Conservation (phyloP, 2,329 filamentous ascomycete genomes). For the Arthroderma uncinatum region DNA sequence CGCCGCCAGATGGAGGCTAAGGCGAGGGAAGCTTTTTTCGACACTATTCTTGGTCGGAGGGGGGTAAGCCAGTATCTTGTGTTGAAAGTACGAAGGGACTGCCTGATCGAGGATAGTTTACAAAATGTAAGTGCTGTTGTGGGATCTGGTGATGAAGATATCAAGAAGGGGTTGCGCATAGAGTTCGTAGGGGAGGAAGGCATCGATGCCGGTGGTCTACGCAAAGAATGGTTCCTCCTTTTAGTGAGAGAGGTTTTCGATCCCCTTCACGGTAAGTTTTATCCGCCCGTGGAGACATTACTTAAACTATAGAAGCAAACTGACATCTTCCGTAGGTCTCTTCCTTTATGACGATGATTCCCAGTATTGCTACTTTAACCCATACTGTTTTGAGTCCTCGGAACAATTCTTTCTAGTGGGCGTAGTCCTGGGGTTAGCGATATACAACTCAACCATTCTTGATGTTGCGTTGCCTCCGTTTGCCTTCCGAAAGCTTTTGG, state of each 20-base stretch:
- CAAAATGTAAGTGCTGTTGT: slow-evolving; percentile 76
- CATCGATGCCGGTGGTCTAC: slow-evolving; percentile 75
- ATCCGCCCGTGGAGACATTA: background rate
- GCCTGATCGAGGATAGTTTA: slow-evolving; percentile 77
- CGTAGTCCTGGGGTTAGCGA: slow-evolving; percentile 75
- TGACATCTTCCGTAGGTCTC: slow-evolving; percentile 48
- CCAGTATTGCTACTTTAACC: slow-evolving; percentile 85
- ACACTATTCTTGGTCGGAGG: slow-evolving; percentile 67
- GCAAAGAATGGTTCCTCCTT: slow-evolving; percentile 91
- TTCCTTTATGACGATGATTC: slow-evolving; percentile 90
- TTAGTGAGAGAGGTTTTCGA: slow-evolving; percentile 84
- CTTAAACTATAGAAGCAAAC: slow-evolving; percentile 4
- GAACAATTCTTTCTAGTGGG: slow-evolving; percentile 88
- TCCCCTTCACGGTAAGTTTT: slow-evolving; percentile 63
- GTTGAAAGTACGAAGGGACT: slow-evolving; percentile 68
- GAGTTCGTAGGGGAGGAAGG: slow-evolving; percentile 82
- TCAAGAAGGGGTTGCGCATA: slow-evolving; percentile 81
- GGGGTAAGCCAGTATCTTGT: slow-evolving; percentile 66
- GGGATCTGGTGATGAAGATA: slow-evolving; percentile 66
- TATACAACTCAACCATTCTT: slow-evolving; percentile 89
- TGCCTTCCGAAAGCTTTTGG: slow-evolving; percentile 75
- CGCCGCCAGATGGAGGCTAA: slow-evolving; percentile 80
- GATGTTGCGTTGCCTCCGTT: slow-evolving; percentile 82
- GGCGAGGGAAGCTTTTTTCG: slow-evolving; percentile 80
- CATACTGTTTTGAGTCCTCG: slow-evolving; percentile 76